Conservation (phyloP, 176 grass and related monocot species). For the Pontederia paniculata region DNA sequence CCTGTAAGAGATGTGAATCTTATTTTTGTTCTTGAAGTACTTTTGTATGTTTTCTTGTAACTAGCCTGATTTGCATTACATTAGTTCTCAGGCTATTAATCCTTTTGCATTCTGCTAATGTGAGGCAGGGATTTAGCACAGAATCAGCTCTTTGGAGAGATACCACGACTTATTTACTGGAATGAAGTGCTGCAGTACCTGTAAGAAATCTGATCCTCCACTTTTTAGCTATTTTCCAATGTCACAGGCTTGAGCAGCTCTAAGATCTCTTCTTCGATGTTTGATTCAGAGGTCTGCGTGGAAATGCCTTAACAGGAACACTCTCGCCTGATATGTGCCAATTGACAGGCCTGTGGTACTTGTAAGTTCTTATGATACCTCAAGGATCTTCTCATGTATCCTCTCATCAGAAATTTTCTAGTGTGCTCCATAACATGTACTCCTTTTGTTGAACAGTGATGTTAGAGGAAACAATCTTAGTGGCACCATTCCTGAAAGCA, state of each 20-base stretch:
- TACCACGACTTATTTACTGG: constrained; percentile 92
- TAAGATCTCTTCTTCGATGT: constrained; percentile 7
- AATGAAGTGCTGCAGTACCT: constrained; percentile 98
- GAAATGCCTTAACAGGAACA: constrained; percentile 70
- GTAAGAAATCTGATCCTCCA: constrained; percentile 28
- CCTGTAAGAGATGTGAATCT: constrained; percentile 47
- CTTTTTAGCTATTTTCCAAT: background rate
- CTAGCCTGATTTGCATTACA: no score
- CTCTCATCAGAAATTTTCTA: background rate
- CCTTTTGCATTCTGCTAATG: background rate
- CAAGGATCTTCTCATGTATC: background rate
- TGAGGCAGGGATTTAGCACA: constrained; percentile 72
- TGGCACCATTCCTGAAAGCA: constrained; percentile 81
- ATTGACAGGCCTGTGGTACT: constrained; percentile 96
- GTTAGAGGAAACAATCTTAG: constrained; percentile 94
- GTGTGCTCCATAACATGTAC: background rate
- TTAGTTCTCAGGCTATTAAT: background rate
- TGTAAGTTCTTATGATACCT: constrained; percentile 45
- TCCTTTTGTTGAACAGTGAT: constrained; percentile 47
- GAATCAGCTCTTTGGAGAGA: constrained; percentile 83
- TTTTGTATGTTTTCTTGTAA: no score
- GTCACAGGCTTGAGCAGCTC: no score
- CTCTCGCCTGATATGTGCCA: constrained; percentile 96
- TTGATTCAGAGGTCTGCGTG: constrained; percentile 64
- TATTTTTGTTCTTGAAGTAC: constrained; percentile 14